A percentile compares a stretch with the other conserved stretches of the same genome.
These are phyloP conservation scores for Rhododendron molle DNA, from an alignment of 148 eudicot species.

Conservation along the genomic window DNA sequence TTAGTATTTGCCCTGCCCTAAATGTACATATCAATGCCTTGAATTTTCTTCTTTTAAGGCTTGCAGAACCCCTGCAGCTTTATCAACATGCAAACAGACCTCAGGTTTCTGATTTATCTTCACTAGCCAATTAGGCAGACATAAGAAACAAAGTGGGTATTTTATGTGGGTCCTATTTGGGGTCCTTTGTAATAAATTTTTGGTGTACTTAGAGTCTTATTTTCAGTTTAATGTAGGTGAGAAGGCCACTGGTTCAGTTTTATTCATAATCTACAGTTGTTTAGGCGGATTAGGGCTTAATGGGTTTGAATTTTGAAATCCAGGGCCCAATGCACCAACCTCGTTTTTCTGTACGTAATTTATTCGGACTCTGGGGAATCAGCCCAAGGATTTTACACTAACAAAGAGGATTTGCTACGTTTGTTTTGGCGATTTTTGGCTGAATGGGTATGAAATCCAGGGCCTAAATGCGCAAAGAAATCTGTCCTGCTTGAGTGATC, in stretches of 20 bases:
- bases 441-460: background rate
- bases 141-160: background rate
- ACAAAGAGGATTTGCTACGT: background rate
- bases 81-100: background rate
- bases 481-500: background rate
- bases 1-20: background rate
- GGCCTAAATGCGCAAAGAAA: background rate
- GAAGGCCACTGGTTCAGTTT: background rate
- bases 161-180: background rate
- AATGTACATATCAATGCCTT: background rate
- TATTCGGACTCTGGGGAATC: background rate
- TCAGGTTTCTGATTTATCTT: background rate
- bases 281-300: background rate
- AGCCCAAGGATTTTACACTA: background rate
- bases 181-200: background rate
- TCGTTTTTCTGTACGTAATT: background rate
- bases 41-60: background rate
- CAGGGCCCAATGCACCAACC: background rate
- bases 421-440: background rate
- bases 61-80: background rate
- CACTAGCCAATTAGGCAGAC: background rate
- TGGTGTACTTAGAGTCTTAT: background rate
- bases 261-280: background rate
- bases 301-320: background rate
- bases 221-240: background rate